Evolutionary conservation across 2,329 filamentous ascomycete species (phyloP).

Genomic region (Mycosphaerella sp.): DNA sequence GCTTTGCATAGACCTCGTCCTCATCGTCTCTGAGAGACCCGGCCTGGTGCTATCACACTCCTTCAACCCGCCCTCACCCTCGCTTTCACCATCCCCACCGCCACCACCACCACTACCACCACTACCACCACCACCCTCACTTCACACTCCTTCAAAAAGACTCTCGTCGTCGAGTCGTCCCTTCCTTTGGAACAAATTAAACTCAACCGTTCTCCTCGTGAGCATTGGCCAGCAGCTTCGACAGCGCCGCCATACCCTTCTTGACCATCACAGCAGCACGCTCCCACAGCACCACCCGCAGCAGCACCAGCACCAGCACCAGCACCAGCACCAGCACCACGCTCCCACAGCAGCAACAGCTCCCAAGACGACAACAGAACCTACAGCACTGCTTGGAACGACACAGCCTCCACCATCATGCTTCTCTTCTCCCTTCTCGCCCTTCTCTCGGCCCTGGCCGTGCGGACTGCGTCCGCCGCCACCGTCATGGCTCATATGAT

Average conservation of each 20-base stretch:
- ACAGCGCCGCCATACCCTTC: conserved; percentile 11
- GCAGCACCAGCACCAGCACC: too few relatives aligned
- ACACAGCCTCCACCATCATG: conserved; percentile 18
- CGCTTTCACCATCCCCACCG: too few relatives aligned
- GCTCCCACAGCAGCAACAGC: background rate
- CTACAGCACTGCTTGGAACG: background rate
- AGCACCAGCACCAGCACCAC: too few relatives aligned
- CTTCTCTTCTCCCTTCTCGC: conserved; percentile 18
- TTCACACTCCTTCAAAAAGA: conserved; percentile 6
- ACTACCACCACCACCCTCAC: background rate
- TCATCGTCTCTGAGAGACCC: conserved; percentile 27
- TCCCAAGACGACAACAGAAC: conserved; percentile 1
- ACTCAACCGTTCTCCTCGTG: conserved; percentile 8
- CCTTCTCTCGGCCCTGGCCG: conserved; percentile 23
- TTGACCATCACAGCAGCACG: background rate
- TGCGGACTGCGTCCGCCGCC: conserved; percentile 27
- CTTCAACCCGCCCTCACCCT: too few relatives aligned
- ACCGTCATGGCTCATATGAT: conserved; percentile 36
- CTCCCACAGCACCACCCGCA: too few relatives aligned
- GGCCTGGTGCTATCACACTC: conserved; percentile 27
- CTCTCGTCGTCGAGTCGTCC: conserved; percentile 19
- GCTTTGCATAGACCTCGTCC: conserved; percentile 15
- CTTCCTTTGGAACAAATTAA: conserved; percentile 19
- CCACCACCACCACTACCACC: conserved; percentile 19
- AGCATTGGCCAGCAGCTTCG: conserved; percentile 13